Percentiles rank a stretch among this genome's conserved stretches.
Evolutionary conservation across 2,329 filamentous ascomycete genomes (phyloP).

Genomic region (Monosporascus sp.): DNA sequence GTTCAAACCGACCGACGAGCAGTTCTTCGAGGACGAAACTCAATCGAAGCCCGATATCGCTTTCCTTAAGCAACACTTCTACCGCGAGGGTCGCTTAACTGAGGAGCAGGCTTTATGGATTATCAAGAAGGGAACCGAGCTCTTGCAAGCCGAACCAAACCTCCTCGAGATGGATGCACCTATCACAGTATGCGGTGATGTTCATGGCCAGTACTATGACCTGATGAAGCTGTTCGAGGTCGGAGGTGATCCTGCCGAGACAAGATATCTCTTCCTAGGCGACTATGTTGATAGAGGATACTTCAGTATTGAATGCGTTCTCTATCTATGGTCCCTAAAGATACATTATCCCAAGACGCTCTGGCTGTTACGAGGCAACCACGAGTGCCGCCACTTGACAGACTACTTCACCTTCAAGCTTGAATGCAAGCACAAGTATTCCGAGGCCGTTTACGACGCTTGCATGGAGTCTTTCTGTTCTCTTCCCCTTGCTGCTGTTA

Average conservation of each 20-base stretch:
- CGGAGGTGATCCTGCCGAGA: constrained; percentile 92
- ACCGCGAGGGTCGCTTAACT: constrained; percentile 91
- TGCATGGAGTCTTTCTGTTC: constrained; percentile 98
- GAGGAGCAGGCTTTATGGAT: constrained; percentile 98
- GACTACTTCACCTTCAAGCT: constrained; percentile 99
- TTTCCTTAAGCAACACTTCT: constrained; percentile 98
- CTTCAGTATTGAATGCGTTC: constrained; percentile 98
- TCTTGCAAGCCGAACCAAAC: constrained; percentile 87
- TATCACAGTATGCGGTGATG: constrained; percentile 96
- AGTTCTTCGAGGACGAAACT: constrained; percentile 87
- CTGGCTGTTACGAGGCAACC: constrained; percentile 95
- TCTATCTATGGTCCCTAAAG: constrained; percentile 97
- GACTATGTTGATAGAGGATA: constrained; percentile 98
- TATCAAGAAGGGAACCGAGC: constrained; percentile 77
- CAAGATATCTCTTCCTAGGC: constrained; percentile 91
- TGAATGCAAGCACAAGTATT: constrained; percentile 99
- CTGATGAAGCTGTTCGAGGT: constrained; percentile 99
- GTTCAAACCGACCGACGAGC: constrained; percentile 83
- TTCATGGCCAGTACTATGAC: constrained; percentile 98
- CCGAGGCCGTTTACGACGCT: constrained; percentile 89
- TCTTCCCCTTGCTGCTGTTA: constrained; percentile 87
- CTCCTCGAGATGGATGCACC: constrained; percentile 98
- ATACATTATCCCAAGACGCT: constrained; percentile 98
- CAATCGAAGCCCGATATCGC: constrained; percentile 83
- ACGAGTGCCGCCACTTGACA: constrained; percentile 97